Base-by-base conservation (phyloP, 768 basidiomycete species). In the Mycena vitilis region DNA sequence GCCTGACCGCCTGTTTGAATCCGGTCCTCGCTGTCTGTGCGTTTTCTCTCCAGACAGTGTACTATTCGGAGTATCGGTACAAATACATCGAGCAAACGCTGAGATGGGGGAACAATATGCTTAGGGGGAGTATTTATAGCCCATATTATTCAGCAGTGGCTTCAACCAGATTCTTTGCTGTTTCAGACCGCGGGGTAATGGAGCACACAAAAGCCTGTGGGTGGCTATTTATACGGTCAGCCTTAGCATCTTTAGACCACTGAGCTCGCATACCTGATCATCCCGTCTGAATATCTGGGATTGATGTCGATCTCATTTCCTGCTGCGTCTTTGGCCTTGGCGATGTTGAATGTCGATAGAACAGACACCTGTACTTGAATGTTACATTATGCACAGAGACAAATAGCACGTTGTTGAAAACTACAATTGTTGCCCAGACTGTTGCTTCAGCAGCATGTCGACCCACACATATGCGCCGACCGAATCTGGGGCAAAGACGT, bases 241-340 rank as follows among this genome's bases (percentile, higher is more conserved):
- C 25, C 44, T 58, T 18, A 25, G 15, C 40, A 20, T 30, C n/a
- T 49, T 25, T 11, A 18, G 13, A 30, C 7, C 42, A 40, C 15
- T 20, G 9, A 34, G 44, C 25, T 34, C 22, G 22, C 65, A 45
- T 45, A 60, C 65, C 65, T 60, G 36, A 55, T 15, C 25, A 63
- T 22, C 0, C 60, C 60, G 42, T 67, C 66, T 2, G 60, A 57
- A 57, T 67, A 67, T 15, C 8, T 18, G 8, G 48, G 37, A 15
- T 62, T 22, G 13, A 67, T 61, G 5, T 67, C 66, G 1, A 87
- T 48, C 72, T 89, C 88, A 48, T 89, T 87, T 67, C 87, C 86
- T 0, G 87, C 77, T 0, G 78, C 76, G 16, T 82, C 64, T 60
- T 83, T 85, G 0, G 82, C 78, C 30, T 63, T 58, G 9, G 38